Conservation (phyloP, 2,329 filamentous ascomycete species). For the Colletotrichum lini region DNA sequence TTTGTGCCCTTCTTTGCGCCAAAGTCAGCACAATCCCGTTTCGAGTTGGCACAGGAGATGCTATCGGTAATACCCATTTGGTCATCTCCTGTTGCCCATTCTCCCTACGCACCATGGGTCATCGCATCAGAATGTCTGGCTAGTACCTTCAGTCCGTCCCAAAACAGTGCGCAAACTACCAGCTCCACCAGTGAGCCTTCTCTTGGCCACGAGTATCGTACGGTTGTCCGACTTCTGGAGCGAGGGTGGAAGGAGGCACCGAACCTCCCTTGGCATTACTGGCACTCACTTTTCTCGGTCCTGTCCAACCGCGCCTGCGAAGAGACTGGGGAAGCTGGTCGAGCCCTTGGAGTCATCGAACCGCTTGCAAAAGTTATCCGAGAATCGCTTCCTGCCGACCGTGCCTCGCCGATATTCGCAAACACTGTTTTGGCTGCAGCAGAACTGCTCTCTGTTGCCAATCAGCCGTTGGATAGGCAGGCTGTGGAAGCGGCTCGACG, state of each 20-base stretch:
- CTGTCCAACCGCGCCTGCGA: conserved; percentile 70
- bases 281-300: conserved; percentile 70
- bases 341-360: conserved; percentile 78
- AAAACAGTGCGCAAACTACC: conserved; percentile 55
- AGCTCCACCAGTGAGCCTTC: conserved; percentile 60
- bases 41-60: conserved; percentile 66
- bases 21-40: conserved; percentile 60
- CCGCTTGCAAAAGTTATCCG: conserved; percentile 73
- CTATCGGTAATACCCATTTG: conserved; percentile 59
- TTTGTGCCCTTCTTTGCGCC: conserved; percentile 72
- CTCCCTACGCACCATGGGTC: conserved; percentile 66
- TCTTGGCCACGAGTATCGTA: conserved; percentile 78
- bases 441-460: conserved; percentile 63
- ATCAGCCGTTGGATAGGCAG: conserved; percentile 71
- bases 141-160: conserved; percentile 51
- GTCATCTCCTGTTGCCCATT: conserved; percentile 56
- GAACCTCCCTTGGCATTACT: conserved; percentile 61
- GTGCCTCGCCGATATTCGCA: conserved; percentile 41
- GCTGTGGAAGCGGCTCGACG: conserved; percentile 76
- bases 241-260: conserved; percentile 68
- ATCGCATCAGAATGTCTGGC: conserved; percentile 58
- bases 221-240: conserved; percentile 77
- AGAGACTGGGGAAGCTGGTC: conserved; percentile 77
- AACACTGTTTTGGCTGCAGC: conserved; percentile 54
- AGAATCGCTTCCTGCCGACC: conserved; percentile 51